Evolutionary conservation across 1,284 basidiomycete genomes (phyloP).

Genomic region (Porogramme epimiltina): DNA sequence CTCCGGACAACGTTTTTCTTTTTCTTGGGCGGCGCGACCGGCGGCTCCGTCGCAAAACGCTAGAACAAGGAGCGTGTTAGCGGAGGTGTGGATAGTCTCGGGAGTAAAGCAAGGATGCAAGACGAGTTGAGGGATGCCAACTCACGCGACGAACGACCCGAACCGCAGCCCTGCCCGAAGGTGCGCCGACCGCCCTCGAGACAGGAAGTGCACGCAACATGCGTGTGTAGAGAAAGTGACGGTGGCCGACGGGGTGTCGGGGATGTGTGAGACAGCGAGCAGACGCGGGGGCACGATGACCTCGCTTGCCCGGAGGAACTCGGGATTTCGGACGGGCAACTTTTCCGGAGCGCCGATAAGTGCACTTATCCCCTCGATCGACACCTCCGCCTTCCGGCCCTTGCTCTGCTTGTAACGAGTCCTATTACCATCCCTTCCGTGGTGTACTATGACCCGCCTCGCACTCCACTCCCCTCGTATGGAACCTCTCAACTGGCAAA

Average conservation of each 20-base stretch:
- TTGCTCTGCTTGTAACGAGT: too few species aligned
- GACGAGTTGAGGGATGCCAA: conserved; percentile 13
- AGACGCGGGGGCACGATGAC: conserved; percentile 13
- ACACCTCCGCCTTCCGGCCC: too few species aligned
- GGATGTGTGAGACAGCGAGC: conserved; percentile 20
- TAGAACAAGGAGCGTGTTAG: conserved; percentile 27
- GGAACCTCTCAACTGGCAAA: too few species aligned
- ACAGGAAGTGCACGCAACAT: conserved; percentile 66
- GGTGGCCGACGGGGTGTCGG: conserved; percentile 25
- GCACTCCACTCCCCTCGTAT: too few species aligned
- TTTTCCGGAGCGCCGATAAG: background rate
- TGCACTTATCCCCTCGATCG: conserved; percentile 1
- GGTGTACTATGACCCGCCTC: too few species aligned
- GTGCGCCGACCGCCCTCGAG: conserved; percentile 50
- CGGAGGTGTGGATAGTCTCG: background rate
- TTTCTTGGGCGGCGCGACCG: conserved; percentile 45
- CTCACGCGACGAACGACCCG: conserved; percentile 58
- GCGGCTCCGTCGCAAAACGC: conserved; percentile 60
- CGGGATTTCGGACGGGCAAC: conserved; percentile 18
- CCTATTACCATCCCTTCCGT: too few species aligned
- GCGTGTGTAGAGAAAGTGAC: conserved; percentile 26
- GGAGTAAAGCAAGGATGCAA: too few species aligned
- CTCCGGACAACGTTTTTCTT: conserved; percentile 53
- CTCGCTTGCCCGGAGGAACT: conserved; percentile 16
- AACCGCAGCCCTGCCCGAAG: conserved; percentile 46